phyloP scores from a whole-genome alignment of 192 early-diverging fungal species.

The Dimargaris xerosporica region DNA sequence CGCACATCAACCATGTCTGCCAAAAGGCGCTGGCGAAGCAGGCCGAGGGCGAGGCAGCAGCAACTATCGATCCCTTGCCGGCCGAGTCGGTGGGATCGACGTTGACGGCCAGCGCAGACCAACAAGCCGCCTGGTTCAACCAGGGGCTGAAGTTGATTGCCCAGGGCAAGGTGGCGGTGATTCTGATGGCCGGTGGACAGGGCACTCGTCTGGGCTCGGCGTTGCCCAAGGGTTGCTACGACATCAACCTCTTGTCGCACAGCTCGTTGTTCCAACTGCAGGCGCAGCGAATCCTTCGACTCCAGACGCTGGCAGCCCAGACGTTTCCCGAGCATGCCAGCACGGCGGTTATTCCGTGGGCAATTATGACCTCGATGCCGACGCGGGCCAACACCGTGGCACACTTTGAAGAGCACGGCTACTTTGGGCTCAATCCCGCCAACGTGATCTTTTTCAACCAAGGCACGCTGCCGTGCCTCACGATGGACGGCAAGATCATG shows the following conservation, averaged over 20 bases:
- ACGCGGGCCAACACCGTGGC: conserved; percentile 62
- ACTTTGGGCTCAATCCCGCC: conserved; percentile 70
- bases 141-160: conserved; percentile 67
- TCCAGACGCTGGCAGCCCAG: conserved; percentile 55
- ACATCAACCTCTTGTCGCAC: conserved; percentile 76
- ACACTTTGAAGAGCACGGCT: conserved; percentile 67
- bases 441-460: conserved; percentile 96
- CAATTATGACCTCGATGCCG: conserved; percentile 96
- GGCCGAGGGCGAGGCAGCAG: conserved; percentile 23
- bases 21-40: conserved; percentile 42
- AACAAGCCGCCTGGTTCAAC: conserved; percentile 50
- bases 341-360: conserved; percentile 81
- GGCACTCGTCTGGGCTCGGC: conserved; percentile 69
- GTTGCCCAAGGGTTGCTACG: conserved; percentile 87
- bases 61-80: conserved; percentile 58
- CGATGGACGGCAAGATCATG: conserved; percentile 82
- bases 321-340: conserved; percentile 20
- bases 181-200: conserved; percentile 86
- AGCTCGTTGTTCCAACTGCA: conserved; percentile 90
- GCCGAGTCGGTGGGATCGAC: conserved; percentile 48
- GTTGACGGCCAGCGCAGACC: conserved; percentile 26
- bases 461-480: conserved; percentile 87
- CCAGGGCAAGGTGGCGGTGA: conserved; percentile 80
- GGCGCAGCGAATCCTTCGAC: conserved; percentile 75
- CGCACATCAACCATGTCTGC: conserved; percentile 70